Base-by-base conservation (phyloP, 169 alveolate genomes). In the Eimeria acervulina region DNA sequence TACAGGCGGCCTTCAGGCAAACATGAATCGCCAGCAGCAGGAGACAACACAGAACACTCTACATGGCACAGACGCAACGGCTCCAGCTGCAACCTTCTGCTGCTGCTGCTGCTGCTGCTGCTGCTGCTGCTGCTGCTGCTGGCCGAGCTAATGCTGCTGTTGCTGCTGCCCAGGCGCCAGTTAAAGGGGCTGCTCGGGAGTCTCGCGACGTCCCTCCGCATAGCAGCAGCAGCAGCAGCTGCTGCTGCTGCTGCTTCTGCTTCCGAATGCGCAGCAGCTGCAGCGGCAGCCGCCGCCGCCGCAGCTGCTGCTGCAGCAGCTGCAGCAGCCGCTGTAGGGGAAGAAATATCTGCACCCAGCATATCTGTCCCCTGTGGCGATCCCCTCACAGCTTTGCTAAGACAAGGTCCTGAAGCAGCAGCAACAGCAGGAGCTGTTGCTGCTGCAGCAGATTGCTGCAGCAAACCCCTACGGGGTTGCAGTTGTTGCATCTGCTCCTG, bases 101-200 rank as follows among this genome's bases (percentile, higher is more conserved):
- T 33, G 47, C 38, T 72, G n/a, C 2, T 28, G 42, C 51, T 28
- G 84, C 7, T 36, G 84, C 84, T 72, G 84, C 15, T 33, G 84
- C 51, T 72, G 84, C 84, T 72, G 84, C 74, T 63, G 74, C 74
- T 63, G 74, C 28, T 63, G 74, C 74, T 63, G 74, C 74, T 63
- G 74, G 55, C 55, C 19, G 55, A 47, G 55, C 19, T 5, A 12
- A 7, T 47, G 55, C 55, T 47, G 55, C 55, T 72, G 84, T 31
- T 72, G 51, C 84, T 31, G 51, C 15, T n/a, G 74, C 33, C 28
- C 12, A 12, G 74, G 74, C 33, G 74, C 74, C n/a, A 28, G 74
- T 10, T 12, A 28, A 26, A 21, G 33, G 13, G 33, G 74, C n/a
- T 26, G 74, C 74, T 28, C 12, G 31, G 74, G 74, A 17, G 74